Base-by-base conservation (phyloP, 2,329 filamentous ascomycete species). In the Pseudocercospora fuligena region DNA sequence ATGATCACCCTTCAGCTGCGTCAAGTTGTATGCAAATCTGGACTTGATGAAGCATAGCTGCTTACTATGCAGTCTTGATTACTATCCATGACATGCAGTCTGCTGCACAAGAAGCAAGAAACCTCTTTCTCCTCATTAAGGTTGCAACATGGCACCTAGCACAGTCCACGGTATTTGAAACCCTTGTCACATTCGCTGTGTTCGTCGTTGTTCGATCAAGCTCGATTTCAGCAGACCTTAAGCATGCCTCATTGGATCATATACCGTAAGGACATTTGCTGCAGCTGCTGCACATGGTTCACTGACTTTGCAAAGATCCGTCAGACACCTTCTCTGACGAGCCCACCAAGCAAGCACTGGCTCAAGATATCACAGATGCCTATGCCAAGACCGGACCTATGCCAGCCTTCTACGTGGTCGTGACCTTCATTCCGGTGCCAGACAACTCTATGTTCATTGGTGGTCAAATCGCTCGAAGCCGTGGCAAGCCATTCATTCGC, bases 331-430 rank as follows among this genome's bases (percentile, higher is more conserved):
- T 82, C 73, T 67, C 71, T 2, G 67, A 73, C 25, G 60, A 66
- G 0, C 69, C 64, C 2, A 69, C 72, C 4, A 80, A 79, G 62
- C 33, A 71, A 7, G 71, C 75, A 14, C 66, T 83, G 2, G 72
- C 78, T 27, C 68, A 73, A 62, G 73, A 76, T 66, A 79, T 83
- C 36, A 82, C 80, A 57, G 75, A 79, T 65, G 77, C 82, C 66
- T 84, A 83, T 72, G 70, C 68, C 4, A 23, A 71, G 3, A 67
- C 73, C 43, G 67, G 73, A 5, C 25, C 8, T 56, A 77, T 83
- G 1, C 82, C 82, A 0, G 75, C 78, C n/a, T 83, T 83, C 72
- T 83, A 82, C 68, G 81, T 83, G 2, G 76, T 80, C 21, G 77
- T 81, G 5, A 73, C 81, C 60, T 83, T 82, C 75, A 72, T 79